Conservation (phyloP, 2,329 filamentous ascomycete species). For the Xenoacremonium recifei region DNA sequence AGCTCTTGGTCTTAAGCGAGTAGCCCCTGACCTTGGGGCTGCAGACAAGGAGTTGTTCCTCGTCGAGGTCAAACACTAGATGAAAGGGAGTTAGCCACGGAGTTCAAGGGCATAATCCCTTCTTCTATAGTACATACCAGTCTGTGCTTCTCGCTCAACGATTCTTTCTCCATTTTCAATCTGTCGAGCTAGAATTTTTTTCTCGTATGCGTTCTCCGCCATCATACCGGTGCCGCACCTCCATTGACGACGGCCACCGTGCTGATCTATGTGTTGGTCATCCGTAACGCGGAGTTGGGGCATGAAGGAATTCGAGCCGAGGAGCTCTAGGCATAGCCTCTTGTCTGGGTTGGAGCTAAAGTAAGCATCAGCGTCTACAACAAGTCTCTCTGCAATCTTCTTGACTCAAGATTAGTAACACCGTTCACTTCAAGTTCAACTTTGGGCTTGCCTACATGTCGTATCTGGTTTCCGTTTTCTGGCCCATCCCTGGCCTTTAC, state of each 20-base stretch:
- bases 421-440: too few relatives aligned
- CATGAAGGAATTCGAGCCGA: too few relatives aligned
- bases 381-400: constrained; percentile 28
- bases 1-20: constrained; percentile 36
- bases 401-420: background rate
- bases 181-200: constrained; percentile 1
- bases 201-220: background rate
- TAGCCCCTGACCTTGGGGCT: constrained; percentile 37
- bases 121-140: too few relatives aligned
- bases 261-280: too few relatives aligned
- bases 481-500: constrained; percentile 23
- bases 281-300: too few relatives aligned
- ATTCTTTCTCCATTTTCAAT: constrained; percentile 3
- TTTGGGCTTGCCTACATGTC: background rate
- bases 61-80: constrained; percentile 29
- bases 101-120: too few relatives aligned
- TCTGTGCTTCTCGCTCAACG: constrained; percentile 9
- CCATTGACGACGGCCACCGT: constrained; percentile 6
- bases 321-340: constrained; percentile 17
- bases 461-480: constrained; percentile 7
- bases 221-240: background rate
- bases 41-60: constrained; percentile 34
- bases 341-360: constrained; percentile 30
- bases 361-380: constrained; percentile 35
- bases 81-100: too few relatives aligned